phyloP scores from a whole-genome alignment of 2,329 filamentous ascomycete species.

The Arthroderma sp. region DNA sequence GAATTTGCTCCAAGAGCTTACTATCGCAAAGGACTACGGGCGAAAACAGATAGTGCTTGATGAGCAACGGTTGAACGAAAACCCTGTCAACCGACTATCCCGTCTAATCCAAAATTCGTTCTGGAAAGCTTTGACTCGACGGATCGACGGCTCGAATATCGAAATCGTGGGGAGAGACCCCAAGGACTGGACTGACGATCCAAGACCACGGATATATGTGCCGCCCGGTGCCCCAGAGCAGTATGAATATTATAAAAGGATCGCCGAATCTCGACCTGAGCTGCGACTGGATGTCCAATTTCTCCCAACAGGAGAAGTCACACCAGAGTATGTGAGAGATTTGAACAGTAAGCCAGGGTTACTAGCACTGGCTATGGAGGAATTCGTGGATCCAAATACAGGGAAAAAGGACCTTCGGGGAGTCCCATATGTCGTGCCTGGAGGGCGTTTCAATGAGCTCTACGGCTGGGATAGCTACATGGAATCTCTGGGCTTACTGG shows the following conservation, averaged over 20 bases:
- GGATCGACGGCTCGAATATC: slow-evolving; percentile 71
- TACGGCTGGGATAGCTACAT: slow-evolving; percentile 99
- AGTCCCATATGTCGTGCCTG: slow-evolving; percentile 91
- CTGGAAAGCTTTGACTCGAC: slow-evolving; percentile 80
- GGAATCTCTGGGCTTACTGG: slow-evolving; percentile 79
- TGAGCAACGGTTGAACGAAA: slow-evolving; percentile 83
- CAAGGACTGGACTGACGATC: slow-evolving; percentile 90
- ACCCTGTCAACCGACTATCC: slow-evolving; percentile 77
- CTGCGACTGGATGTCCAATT: slow-evolving; percentile 76
- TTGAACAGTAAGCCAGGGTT: slow-evolving; percentile 82
- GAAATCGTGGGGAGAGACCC: slow-evolving; percentile 77
- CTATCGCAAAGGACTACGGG: slow-evolving; percentile 79
- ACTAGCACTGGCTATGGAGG: slow-evolving; percentile 78
- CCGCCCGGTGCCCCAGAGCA: slow-evolving; percentile 76
- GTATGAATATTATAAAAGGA: slow-evolving; percentile 71
- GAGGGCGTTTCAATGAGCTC: slow-evolving; percentile 92
- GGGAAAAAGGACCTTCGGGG: slow-evolving; percentile 62
- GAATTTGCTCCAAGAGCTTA: slow-evolving; percentile 89
- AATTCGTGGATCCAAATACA: slow-evolving; percentile 53
- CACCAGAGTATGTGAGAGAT: slow-evolving; percentile 66
- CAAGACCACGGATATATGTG: slow-evolving; percentile 82
- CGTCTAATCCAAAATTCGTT: slow-evolving; percentile 82
- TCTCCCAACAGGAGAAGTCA: slow-evolving; percentile 56
- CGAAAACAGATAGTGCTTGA: slow-evolving; percentile 84
- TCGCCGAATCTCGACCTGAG: slow-evolving; percentile 68